Evolutionary conservation across 345 rosid genomes (phyloP).

Genomic region (Eucalyptus guilfoylei): DNA sequence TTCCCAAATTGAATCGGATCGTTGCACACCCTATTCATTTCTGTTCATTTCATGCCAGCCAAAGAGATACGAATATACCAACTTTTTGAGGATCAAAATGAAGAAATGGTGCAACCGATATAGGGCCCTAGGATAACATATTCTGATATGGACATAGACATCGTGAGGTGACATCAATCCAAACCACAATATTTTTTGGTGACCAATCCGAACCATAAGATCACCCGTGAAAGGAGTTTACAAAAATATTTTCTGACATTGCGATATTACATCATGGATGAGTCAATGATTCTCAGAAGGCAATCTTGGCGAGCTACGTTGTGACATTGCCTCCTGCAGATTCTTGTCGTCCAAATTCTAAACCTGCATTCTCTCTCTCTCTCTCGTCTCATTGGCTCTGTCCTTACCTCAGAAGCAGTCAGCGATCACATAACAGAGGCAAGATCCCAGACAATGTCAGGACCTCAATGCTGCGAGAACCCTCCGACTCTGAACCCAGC

Average conservation of each 20-base stretch:
- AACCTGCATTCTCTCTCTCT: background rate
- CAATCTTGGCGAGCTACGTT: background rate
- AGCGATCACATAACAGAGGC: background rate
- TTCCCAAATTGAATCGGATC: background rate
- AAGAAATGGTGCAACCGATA: background rate
- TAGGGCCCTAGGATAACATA: background rate
- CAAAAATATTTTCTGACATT: background rate
- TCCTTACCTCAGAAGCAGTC: background rate
- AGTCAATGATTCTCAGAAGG: background rate
- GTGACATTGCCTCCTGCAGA: background rate
- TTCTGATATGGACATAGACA: background rate
- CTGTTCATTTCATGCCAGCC: background rate
- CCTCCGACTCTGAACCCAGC: slow-evolving; percentile 44
- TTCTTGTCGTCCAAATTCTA: background rate
- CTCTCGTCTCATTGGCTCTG: background rate
- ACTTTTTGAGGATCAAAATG: background rate
- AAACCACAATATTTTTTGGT: background rate
- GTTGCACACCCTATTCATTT: background rate
- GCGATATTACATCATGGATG: background rate
- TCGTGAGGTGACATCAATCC: background rate
- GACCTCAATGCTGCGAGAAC: slow-evolving; percentile 64
- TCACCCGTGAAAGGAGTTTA: background rate
- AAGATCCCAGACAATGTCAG: slow-evolving; percentile 27
- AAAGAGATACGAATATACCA: background rate
- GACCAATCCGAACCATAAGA: background rate